These are phyloP conservation scores for Dalbergia cochinchinensis DNA, from an alignment of 306 rosid genomes.

Conservation along the genomic window DNA sequence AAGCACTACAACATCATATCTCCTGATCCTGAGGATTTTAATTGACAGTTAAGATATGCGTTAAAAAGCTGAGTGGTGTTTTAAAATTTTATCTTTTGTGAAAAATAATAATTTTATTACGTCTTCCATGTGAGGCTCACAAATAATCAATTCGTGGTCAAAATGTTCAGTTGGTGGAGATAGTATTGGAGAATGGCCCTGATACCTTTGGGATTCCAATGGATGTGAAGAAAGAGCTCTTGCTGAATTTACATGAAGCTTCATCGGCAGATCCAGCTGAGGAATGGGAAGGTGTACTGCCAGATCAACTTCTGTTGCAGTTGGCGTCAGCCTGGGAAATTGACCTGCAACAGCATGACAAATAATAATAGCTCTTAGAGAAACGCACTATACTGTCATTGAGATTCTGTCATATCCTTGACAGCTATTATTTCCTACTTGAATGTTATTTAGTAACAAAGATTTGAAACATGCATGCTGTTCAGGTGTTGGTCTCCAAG, in stretches of 20 bases:
- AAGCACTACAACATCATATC: conserved; percentile 15
- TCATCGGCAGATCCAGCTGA: conserved; percentile 76
- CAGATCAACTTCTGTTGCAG: conserved; percentile 86
- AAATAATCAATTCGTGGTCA: conserved; percentile 17
- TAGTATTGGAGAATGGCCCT: conserved; percentile 78
- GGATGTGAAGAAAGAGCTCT: conserved; percentile 82
- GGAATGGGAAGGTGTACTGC: conserved; percentile 89
- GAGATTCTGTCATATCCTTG: conserved; percentile 16
- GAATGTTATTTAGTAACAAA: conserved; percentile 4
- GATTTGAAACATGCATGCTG: background rate
- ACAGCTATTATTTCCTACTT: background rate
- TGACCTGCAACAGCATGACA: conserved; percentile 77
- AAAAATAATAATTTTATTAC: background rate
- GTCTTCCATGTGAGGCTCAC: conserved; percentile 34
- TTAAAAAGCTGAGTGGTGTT: too few relatives aligned
- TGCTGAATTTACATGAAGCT: conserved; percentile 86
- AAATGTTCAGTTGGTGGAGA: conserved; percentile 79
- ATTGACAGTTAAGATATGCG: background rate
- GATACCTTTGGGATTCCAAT: conserved; percentile 75
- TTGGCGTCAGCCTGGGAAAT: conserved; percentile 93
- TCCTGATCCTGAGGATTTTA: conserved; percentile 6
- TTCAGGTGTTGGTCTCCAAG: conserved; percentile 23
- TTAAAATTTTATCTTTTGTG: too few relatives aligned
- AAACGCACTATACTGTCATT: conserved; percentile 25
- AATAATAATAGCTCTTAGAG: conserved; percentile 55